phyloP scores from a whole-genome alignment of 495 filamentous ascomycete genomes.

The Annulohypoxylon moriforme region DNA sequence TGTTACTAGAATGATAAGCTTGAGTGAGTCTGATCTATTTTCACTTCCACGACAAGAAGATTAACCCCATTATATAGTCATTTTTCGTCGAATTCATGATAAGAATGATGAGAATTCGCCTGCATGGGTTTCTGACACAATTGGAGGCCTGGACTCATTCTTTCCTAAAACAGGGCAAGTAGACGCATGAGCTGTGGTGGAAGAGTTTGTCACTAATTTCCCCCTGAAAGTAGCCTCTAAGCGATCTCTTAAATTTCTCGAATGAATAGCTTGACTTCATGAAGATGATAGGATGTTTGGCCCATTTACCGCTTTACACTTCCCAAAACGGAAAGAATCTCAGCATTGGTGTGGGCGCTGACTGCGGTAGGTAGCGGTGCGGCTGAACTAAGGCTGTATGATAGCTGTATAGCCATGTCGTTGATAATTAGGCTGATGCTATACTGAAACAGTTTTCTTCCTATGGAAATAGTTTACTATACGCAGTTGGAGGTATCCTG shows the following conservation, averaged over 20 bases:
- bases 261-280: background rate
- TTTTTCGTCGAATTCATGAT: background rate
- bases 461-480: background rate
- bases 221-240: background rate
- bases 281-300: background rate
- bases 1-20: background rate
- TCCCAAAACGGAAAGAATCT: constrained; percentile 6
- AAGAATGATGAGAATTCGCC: background rate
- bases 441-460: background rate
- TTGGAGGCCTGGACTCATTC: background rate
- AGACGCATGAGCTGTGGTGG: background rate
- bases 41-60: background rate
- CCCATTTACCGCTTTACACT: background rate
- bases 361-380: constrained; percentile 2
- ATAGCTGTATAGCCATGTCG: background rate
- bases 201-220: background rate
- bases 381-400: constrained; percentile 4
- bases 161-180: background rate
- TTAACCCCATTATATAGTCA: background rate
- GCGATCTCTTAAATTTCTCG: background rate
- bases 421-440: background rate
- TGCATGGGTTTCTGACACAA: background rate
- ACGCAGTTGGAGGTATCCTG: background rate
- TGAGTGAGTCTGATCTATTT: background rate
- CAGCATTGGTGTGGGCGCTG: constrained; percentile 3